phyloP scores from a whole-genome alignment of 768 basidiomycete species.

The Psilocybe azurescens region DNA sequence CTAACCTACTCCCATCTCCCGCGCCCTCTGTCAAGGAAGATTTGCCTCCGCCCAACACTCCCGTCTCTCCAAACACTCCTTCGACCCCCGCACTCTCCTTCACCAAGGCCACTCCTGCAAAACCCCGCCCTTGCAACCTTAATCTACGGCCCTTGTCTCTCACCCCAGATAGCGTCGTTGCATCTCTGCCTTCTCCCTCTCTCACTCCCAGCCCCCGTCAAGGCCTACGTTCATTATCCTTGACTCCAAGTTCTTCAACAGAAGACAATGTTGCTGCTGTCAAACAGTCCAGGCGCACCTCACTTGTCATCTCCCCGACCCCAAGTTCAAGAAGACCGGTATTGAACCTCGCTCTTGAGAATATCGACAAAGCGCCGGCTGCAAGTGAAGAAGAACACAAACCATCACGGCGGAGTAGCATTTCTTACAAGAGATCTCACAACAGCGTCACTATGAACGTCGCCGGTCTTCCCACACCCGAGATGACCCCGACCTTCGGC shows the following conservation, averaged over 20 bases:
- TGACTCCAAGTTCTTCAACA: conserved; percentile 36
- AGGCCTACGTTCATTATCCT: conserved; percentile 58
- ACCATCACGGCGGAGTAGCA: conserved; percentile 65
- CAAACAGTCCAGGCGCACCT: conserved; percentile 35
- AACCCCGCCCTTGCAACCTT: conserved; percentile 69
- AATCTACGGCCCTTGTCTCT: conserved; percentile 77
- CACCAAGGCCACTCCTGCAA: conserved; percentile 44
- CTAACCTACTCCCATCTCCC: conserved; percentile 25
- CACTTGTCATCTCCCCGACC: conserved; percentile 38
- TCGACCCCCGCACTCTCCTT: conserved; percentile 35
- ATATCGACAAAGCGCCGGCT: conserved; percentile 29
- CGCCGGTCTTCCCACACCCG: conserved; percentile 71
- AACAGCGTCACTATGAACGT: conserved; percentile 34
- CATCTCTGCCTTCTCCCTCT: conserved; percentile 57
- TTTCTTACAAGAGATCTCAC: conserved; percentile 68
- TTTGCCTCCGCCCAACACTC: conserved; percentile 26
- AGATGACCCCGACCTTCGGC: conserved; percentile 66
- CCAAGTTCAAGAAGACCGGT: conserved; percentile 39
- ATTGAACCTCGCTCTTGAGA: conserved; percentile 41
- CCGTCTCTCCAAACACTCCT: conserved; percentile 31
- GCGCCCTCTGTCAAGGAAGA: conserved; percentile 31
- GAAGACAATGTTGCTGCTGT: conserved; percentile 33
- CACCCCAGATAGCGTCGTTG: conserved; percentile 50
- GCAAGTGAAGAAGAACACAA: conserved; percentile 37
- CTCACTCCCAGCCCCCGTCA: conserved; percentile 54